Evolutionary conservation across 164 flowering plant species (phyloP).

Genomic region (Nelumbo lutea): DNA sequence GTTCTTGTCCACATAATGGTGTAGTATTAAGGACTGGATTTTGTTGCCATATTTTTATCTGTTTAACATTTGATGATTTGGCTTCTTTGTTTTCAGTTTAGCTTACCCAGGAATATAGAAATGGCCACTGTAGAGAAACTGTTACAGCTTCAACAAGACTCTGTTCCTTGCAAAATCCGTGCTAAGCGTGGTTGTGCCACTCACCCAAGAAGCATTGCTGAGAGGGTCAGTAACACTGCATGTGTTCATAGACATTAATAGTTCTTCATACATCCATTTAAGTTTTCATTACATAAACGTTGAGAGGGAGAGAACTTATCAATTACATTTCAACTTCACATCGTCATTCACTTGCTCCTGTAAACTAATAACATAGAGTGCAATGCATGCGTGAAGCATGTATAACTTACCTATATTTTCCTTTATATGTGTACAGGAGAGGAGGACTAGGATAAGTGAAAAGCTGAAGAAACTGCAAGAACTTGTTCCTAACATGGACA

Average conservation of each 20-base stretch:
- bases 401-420: not conserved
- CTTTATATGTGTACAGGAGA: constrained; percentile 44
- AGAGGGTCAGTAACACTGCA: constrained; percentile 48
- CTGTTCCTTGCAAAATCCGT: constrained; percentile 73
- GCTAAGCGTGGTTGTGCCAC: constrained; percentile 93
- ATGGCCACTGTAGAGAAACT: constrained; percentile 61
- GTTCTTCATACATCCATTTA: no score
- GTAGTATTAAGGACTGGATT: not conserved
- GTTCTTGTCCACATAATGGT: not conserved
- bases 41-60: not conserved
- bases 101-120: constrained; percentile 50
- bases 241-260: not conserved
- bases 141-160: constrained; percentile 64
- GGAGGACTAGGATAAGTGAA: constrained; percentile 81
- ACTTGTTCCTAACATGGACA: constrained; percentile 94
- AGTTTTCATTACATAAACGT: no score
- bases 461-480: constrained; percentile 82
- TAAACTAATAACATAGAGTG: not conserved
- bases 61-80: not conserved
- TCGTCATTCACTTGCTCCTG: not conserved
- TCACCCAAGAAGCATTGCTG: constrained; percentile 89
- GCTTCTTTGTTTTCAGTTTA: constrained; percentile 43
- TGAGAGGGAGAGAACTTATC: no score
- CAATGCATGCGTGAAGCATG: not conserved
- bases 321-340: not conserved